phyloP scores from a whole-genome alignment of 169 alveolate species.

The Amoebophrya sp. region DNA sequence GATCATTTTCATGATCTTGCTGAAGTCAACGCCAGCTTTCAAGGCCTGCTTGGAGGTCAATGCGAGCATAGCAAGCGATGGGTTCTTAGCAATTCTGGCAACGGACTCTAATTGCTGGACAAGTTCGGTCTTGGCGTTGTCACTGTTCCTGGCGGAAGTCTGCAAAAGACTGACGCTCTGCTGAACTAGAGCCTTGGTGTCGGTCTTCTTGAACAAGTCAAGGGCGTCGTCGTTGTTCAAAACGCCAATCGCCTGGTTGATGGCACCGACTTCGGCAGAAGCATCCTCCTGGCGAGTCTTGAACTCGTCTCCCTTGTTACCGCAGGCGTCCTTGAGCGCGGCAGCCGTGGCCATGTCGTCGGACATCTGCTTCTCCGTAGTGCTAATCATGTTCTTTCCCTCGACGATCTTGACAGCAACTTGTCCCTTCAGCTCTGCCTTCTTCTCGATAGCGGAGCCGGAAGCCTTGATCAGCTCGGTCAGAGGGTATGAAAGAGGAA shows the following conservation, averaged over 20 bases:
- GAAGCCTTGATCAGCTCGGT: neutral
- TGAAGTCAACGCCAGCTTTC: slow-evolving; percentile 35
- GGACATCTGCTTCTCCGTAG: neutral
- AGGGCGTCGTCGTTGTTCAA: slow-evolving; percentile 23
- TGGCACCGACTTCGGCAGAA: neutral
- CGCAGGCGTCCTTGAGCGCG: neutral
- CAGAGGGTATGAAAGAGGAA: too few species aligned
- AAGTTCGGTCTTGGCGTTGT: neutral
- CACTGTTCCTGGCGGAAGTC: neutral
- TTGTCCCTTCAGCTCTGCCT: neutral
- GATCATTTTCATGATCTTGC: slow-evolving; percentile 40
- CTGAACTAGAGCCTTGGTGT: neutral
- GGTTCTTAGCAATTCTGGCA: neutral
- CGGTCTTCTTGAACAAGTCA: slow-evolving; percentile 27
- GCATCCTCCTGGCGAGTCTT: neutral
- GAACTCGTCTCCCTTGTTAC: neutral
- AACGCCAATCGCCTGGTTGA: neutral
- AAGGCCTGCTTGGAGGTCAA: slow-evolving; percentile 40
- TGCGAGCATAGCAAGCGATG: slow-evolving; percentile 39
- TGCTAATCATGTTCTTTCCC: neutral
- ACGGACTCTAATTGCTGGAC: neutral
- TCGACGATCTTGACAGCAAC: slow-evolving; percentile 20
- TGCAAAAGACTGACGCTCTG: neutral
- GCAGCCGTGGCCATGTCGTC: neutral
- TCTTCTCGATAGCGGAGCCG: slow-evolving; percentile 15